A percentile compares a stretch with the other conserved stretches of the same genome.
phyloP scores from a whole-genome alignment of 192 early-diverging fungal species.

The Obelidium mucronatum region DNA sequence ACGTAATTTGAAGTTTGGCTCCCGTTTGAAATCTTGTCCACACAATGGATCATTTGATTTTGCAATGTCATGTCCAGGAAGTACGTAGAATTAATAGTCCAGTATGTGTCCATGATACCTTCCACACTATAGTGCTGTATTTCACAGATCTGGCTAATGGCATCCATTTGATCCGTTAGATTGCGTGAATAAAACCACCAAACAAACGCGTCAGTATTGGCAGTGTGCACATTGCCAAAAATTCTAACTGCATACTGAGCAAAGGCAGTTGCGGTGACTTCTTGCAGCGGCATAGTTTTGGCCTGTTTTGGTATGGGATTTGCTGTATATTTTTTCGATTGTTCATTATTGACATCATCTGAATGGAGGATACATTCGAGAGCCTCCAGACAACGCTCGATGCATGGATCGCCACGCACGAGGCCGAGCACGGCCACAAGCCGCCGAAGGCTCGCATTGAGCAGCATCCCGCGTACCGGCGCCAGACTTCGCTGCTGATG shows the following conservation, averaged over 20 bases:
- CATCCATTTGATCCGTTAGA: background rate
- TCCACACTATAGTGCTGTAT: background rate
- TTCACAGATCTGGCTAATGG: background rate
- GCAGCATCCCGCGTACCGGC: background rate
- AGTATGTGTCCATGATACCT: background rate
- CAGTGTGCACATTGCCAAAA: background rate
- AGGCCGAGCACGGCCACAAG: background rate
- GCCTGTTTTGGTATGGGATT: too few species aligned
- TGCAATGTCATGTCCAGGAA: background rate
- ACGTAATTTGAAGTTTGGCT: background rate
- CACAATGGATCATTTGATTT: background rate
- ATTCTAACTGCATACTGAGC: background rate
- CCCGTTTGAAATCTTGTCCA: background rate
- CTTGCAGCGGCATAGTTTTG: background rate
- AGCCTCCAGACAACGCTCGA: background rate
- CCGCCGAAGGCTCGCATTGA: slow-evolving; percentile 6
- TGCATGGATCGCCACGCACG: background rate
- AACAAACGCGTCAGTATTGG: background rate
- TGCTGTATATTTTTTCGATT: too few species aligned
- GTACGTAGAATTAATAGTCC: background rate
- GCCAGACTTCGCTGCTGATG: slow-evolving; percentile 1
- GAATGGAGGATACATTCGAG: background rate
- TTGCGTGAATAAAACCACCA: background rate
- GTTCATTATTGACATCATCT: too few species aligned
- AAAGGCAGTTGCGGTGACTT: background rate